These are phyloP conservation scores for Kalaharituber pfeilii DNA, from an alignment of 2,329 filamentous ascomycete species.

Conservation along the genomic window DNA sequence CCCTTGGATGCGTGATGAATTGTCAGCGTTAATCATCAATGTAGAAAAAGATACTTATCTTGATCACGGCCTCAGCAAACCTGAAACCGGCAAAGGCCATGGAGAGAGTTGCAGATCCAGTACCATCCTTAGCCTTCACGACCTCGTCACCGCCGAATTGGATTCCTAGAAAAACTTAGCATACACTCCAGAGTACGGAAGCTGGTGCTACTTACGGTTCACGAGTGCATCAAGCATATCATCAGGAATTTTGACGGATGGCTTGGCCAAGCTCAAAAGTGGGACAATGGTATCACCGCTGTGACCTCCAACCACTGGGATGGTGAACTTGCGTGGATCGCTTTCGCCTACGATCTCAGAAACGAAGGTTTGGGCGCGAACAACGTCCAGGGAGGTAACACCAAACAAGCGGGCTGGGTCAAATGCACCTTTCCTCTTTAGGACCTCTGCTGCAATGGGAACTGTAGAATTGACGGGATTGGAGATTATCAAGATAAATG, in stretches of 20 bases:
- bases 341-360: constrained; percentile 66
- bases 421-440: constrained; percentile 86
- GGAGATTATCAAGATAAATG: constrained; percentile 90
- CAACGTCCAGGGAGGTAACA: constrained; percentile 96
- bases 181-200: constrained; percentile 1
- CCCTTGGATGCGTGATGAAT: constrained; percentile 47
- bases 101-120: constrained; percentile 75
- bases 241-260: constrained; percentile 59
- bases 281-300: constrained; percentile 97
- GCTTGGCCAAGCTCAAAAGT: constrained; percentile 80
- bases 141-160: constrained; percentile 98
- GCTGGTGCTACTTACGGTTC: constrained; percentile 43
- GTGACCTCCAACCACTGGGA: constrained; percentile 92
- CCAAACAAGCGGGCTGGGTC: constrained; percentile 92
- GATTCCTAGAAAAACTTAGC: constrained; percentile 36
- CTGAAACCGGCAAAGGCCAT: constrained; percentile 94
- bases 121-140: constrained; percentile 84
- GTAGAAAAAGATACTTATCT: constrained; percentile 26
- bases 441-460: constrained; percentile 88
- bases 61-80: constrained; percentile 88
- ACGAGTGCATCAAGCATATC: constrained; percentile 84
- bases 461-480: constrained; percentile 99
- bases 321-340: constrained; percentile 63
- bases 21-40: constrained; percentile 4
- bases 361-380: constrained; percentile 93